Conservation (phyloP, 345 rosid species). For the Eucalyptus marginata region DNA sequence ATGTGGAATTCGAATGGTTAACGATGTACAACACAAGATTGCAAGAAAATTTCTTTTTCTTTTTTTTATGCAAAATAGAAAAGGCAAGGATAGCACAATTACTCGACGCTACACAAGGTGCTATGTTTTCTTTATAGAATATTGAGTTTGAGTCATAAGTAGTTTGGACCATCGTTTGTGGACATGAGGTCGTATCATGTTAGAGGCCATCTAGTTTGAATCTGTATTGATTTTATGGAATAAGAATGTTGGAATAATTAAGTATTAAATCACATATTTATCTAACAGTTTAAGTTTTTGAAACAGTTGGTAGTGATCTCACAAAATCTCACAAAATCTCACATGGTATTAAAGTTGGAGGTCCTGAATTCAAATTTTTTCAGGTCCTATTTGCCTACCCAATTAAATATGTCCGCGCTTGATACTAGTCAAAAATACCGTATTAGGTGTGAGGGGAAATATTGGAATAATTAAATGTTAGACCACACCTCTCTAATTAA, state of each 20-base stretch:
- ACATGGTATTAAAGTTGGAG: no score
- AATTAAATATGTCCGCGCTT: no score
- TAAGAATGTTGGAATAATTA: no score
- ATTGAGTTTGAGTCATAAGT: background rate
- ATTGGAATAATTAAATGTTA: no score
- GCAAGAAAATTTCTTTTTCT: rapidly evolving
- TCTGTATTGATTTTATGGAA: background rate
- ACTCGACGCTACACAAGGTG: background rate
- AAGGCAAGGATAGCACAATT: background rate
- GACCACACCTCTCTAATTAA: no score
- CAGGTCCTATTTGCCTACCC: rapidly evolving
- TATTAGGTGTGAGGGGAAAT: no score
- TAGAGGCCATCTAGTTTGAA: background rate
- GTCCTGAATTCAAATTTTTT: no score
- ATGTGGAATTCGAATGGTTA: background rate
- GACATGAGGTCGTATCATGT: background rate
- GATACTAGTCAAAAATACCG: no score
- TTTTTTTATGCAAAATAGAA: background rate
- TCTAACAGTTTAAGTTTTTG: no score
- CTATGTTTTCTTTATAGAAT: background rate
- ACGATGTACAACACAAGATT: background rate
- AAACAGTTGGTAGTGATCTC: no score
- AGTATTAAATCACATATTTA: no score
- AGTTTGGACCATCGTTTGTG: background rate
- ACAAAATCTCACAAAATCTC: no score